phyloP scores from a whole-genome alignment of 2,329 filamentous ascomycete species.

The Phyllachora maydis region DNA sequence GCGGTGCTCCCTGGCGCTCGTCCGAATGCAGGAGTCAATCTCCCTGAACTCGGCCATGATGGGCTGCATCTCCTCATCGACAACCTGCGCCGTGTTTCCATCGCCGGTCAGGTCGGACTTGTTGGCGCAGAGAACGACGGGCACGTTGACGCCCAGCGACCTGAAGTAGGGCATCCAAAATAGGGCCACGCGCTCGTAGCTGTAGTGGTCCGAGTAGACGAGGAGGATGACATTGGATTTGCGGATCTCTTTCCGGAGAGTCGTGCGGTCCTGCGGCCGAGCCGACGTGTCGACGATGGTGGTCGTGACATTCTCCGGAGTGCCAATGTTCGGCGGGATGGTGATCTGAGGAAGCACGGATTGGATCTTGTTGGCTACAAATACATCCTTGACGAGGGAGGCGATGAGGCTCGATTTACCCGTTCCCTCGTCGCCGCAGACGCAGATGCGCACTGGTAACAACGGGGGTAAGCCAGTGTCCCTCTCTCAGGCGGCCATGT shows the following conservation, averaged over 20 bases:
- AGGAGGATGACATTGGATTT: slow-evolving; percentile 94
- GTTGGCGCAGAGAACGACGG: slow-evolving; percentile 90
- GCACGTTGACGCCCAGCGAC: slow-evolving; percentile 93
- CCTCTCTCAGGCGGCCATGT: too few relatives aligned
- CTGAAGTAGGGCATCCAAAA: slow-evolving; percentile 99
- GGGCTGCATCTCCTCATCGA: slow-evolving; percentile 94
- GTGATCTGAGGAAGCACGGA: slow-evolving; percentile 87
- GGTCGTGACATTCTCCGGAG: slow-evolving; percentile 90
- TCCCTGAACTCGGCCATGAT: slow-evolving; percentile 98
- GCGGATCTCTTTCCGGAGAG: slow-evolving; percentile 78
- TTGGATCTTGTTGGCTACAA: slow-evolving; percentile 90
- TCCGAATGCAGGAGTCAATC: slow-evolving; percentile 92
- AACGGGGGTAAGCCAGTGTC: too few relatives aligned
- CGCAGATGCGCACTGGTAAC: slow-evolving; percentile 75
- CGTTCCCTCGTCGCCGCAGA: slow-evolving; percentile 91
- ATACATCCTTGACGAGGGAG: slow-evolving; percentile 90
- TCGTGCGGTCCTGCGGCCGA: slow-evolving; percentile 78
- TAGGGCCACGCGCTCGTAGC: slow-evolving; percentile 87
- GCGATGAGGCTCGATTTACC: slow-evolving; percentile 88
- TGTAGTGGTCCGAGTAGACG: slow-evolving; percentile 97
- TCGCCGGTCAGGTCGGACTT: slow-evolving; percentile 76
- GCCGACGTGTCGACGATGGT: slow-evolving; percentile 96
- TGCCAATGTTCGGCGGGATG: slow-evolving; percentile 79
- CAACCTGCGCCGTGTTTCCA: slow-evolving; percentile 59
- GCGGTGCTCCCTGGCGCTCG: slow-evolving; percentile 75